Evolutionary conservation across 31 red algal species (phyloP).

Genomic region (Asparagopsis taxiformis): DNA sequence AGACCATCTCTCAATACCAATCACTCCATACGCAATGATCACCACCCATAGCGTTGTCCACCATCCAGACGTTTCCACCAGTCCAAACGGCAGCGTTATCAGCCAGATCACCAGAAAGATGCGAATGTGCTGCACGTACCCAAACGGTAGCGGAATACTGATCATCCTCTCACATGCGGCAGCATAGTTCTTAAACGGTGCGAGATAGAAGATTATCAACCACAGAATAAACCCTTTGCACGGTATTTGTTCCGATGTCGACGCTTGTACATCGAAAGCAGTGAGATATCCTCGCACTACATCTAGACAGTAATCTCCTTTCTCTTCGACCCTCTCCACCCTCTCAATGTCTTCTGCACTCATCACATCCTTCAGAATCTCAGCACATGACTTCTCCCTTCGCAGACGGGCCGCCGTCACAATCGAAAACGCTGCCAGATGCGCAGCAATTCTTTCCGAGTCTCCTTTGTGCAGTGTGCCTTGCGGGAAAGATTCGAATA

Average conservation of each 20-base stretch:
- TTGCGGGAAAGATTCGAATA: background rate
- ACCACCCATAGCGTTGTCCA: too few relatives aligned
- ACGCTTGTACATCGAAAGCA: background rate
- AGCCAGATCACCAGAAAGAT: slow-evolving; percentile 17
- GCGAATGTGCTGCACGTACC: background rate
- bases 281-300: background rate
- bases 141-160: background rate
- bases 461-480: too few relatives aligned
- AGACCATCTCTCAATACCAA: too few relatives aligned
- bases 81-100: too few relatives aligned
- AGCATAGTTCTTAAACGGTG: background rate
- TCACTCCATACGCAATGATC: too few relatives aligned
- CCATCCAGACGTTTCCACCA: too few relatives aligned
- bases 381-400: background rate
- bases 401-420: slow-evolving; percentile 2
- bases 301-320: slow-evolving; percentile 4
- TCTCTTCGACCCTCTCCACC: background rate
- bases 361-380: background rate
- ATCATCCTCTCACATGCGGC: slow-evolving; percentile 4
- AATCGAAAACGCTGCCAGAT: too few relatives aligned
- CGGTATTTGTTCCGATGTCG: background rate
- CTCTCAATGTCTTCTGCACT: background rate
- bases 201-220: background rate
- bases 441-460: too few relatives aligned
- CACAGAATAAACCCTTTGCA: background rate